Evolutionary conservation across 2,329 filamentous ascomycete species (phyloP), one percentile per base, ranked within the genome.

Genomic region (Aspergillus cejpii): DNA sequence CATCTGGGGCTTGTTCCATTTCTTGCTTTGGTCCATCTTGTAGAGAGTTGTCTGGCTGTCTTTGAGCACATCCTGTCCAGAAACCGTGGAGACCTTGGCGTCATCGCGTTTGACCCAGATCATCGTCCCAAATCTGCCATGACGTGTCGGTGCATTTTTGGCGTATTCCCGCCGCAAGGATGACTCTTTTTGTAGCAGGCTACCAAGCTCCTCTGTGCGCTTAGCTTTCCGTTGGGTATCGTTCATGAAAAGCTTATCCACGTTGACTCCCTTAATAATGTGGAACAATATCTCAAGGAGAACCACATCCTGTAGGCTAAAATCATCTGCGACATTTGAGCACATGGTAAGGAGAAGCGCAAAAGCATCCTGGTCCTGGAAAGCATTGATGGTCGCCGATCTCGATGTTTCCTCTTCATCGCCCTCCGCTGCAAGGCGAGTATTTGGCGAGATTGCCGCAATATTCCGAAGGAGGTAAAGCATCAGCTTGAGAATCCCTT

Each of bases 81-180:
- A 90, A 1, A 98, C 78, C 0, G 90, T 89, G 0, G 87, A 85
- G 57, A 92, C 79, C 59, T 90, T 90, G 40, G 85, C 82, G 55
- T 90, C 85, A 39, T 89, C 85, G 44, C 90, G 77, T 69, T 94
- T 88, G 28, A 98, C 81, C 90, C 91, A 97, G 26, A 96, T 82
- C 87, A 97, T 97, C 8, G 90, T 94, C 2, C 92, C 92, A 59
- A 97, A 98, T 26, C 92, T 80, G 56, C 90, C 94, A 66, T 98
- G 92, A 38, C 92, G 76, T 2, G 88, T 90, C 0, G 90, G 87
- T 2, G 85, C 86, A 60, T 83, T 83, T 55, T 82, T 84, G 43
- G 84, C 84, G 57, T 89, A 84, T 39, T 84, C 78, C 56, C 84
- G 81, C 43, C 87, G 75, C 81, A 94, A 86, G n/a, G 83, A 79